Percentiles rank a stretch among this genome's conserved stretches.
Conservation (phyloP, 2,329 filamentous ascomycete species). For the Shiraia sp. region DNA sequence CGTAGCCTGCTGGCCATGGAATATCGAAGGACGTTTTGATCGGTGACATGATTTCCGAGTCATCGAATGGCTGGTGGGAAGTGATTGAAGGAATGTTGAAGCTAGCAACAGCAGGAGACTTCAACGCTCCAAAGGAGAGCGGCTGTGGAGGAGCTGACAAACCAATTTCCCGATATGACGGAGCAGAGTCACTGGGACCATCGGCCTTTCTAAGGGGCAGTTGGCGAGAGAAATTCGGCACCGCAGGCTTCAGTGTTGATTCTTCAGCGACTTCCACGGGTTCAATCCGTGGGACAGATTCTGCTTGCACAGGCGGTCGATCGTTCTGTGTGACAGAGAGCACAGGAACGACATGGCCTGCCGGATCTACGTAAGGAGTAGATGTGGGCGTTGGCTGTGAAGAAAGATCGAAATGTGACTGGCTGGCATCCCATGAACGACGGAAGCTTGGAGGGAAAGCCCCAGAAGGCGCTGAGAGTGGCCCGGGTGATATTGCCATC, state of each 20-base stretch:
- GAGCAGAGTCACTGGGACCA: constrained; percentile 14
- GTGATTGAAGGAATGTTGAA: constrained; percentile 31
- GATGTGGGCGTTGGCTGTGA: constrained; percentile 33
- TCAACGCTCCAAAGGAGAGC: constrained; percentile 27
- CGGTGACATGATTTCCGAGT: constrained; percentile 32
- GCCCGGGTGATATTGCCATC: constrained; percentile 48
- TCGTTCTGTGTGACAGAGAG: constrained; percentile 38
- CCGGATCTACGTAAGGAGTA: constrained; percentile 43
- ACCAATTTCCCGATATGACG: constrained; percentile 14
- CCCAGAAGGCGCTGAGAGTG: constrained; percentile 45
- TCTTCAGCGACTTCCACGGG: constrained; percentile 14
- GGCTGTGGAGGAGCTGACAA: constrained; percentile 21
- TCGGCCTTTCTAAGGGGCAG: constrained; percentile 33
- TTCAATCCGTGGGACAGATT: constrained; percentile 12
- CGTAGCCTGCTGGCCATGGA: constrained; percentile 34
- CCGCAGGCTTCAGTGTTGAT: constrained; percentile 14
- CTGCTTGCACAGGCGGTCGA: constrained; percentile 7
- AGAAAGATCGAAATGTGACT: constrained; percentile 38
- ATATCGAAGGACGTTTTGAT: constrained; percentile 35
- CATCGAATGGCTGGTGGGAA: constrained; percentile 14
- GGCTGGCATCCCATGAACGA: constrained; percentile 46
- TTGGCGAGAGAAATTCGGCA: constrained; percentile 47
- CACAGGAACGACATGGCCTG: constrained; percentile 42
- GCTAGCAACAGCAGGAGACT: constrained; percentile 32
- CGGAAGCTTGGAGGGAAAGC: constrained; percentile 43